Base-by-base conservation (phyloP, 495 filamentous ascomycete genomes). In the Penicillium robsamsonii region DNA sequence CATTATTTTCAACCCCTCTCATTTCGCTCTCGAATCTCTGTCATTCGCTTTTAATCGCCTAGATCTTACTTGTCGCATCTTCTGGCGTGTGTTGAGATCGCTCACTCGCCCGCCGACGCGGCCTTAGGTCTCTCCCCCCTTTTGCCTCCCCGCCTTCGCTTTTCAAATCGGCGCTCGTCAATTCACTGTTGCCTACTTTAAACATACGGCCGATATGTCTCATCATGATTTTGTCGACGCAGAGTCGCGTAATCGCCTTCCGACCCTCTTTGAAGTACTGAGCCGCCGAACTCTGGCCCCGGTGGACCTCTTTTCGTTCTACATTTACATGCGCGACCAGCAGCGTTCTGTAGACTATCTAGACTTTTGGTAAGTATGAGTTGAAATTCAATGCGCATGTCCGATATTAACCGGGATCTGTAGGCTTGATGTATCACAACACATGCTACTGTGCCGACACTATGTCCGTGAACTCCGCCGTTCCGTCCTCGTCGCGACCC, bases 301-400 rank as follows among this genome's bases (percentile, higher is more conserved):
- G 0, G 93, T 97, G 37, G 95, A 97, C 69, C 82, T 99, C 11
- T 97, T 94, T 77, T 96, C 92, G 3, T 97, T 97, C 79, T 97
- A 97, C 79, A 97, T 99, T 64, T 99, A 96, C 74, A 99, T 99
- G 94, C 83, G 94, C 54, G 95, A 99, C 70, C 92, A 97, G 74
- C 92, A 97, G 68, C 84, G 93, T 68, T 96, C 93, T 4, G 92
- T 99, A 9, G 94, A 99, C 65, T 97, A 97, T 63, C 79, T 99
- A 13, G 94, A 99, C 70, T 99, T 99, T 72, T 99, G 95, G 94
- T 98, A 77, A 24, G 78, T 18, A 29, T 35, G 25, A 13, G 25
- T 2, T 6, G 45, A 45, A 43, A 12, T 24, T 7, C 41, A 20
- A 8, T 18, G 11, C 50, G 30, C 44, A 43, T 9, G 30, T 46